Evolutionary conservation across 2,329 filamentous ascomycete genomes (phyloP).

Genomic region (Cladosporium colombiae): DNA sequence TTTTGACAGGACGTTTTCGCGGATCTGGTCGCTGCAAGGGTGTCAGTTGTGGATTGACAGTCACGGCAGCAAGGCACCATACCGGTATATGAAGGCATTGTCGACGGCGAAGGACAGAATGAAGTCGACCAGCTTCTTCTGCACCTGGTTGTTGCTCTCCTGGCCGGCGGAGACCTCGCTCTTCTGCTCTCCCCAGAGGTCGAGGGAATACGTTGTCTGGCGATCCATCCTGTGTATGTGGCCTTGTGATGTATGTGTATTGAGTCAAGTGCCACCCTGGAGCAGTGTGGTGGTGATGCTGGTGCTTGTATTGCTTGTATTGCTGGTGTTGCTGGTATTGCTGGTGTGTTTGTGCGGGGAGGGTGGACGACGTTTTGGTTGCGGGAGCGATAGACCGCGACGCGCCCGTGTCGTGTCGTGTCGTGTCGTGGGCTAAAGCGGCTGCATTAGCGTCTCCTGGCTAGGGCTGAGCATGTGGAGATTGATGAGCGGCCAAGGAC

Average conservation of each 20-base stretch:
- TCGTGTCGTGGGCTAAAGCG: background rate
- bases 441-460: conserved; percentile 15
- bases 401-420: background rate
- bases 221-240: conserved; percentile 67
- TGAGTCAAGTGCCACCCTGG: background rate
- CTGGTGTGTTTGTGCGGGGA: conserved; percentile 6
- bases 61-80: conserved; percentile 25
- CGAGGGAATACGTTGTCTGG: conserved; percentile 82
- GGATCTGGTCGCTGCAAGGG: conserved; percentile 76
- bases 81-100: conserved; percentile 94
- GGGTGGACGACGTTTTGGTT: conserved; percentile 12
- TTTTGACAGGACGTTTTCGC: conserved; percentile 90
- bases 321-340: background rate
- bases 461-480: background rate
- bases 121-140: conserved; percentile 82
- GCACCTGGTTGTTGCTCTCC: conserved; percentile 55
- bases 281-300: background rate
- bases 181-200: conserved; percentile 62
- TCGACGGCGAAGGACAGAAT: conserved; percentile 92
- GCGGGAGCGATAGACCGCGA: conserved; percentile 3
- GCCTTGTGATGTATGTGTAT: background rate
- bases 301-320: no score
- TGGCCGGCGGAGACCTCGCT: conserved; percentile 30
- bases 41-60: conserved; percentile 35
- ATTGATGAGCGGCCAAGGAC: no score